Evolutionary conservation across 1,139 yeast genomes (phyloP), one percentile per base, ranked within the genome.

Genomic region (Dujonia santamariae): DNA sequence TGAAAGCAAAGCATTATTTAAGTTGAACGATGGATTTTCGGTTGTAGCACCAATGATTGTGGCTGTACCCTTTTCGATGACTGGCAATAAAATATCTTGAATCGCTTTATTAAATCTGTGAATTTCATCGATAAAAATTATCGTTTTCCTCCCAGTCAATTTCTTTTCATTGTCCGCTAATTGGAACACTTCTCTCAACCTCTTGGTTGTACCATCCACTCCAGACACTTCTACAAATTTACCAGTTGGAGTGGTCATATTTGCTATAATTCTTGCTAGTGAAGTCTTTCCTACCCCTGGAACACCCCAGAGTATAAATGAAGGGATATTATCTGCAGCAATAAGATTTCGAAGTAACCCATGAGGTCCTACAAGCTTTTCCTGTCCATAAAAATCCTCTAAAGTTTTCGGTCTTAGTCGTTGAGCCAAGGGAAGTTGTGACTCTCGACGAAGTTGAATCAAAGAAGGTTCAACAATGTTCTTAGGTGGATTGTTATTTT

Each of bases 281-380:
- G 97, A 80, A 0, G 99, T 92, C 53, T 92, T 92, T 0, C 99
- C 99, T 2, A 84, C 92, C 0, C 97, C 97, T 1, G 97, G 95
- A 1, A 85, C 85, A 0, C 99, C 99, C 97, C 97, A 92, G 11
- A 92, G 63, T 5, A 92, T 78, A 65, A 92, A 75, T 0, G 97
- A 88, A 0, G 97, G 97, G 2, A 79, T 75, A 43, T 60, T 63
- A 28, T 78, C 83, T 2, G 73, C 57, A 24, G 71, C 69, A 2
- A 92, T 75, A 37, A 86, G 80, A 31, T 82, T 80, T 28, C 85
- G 66, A 12, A 94, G 58, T 0, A 87, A 60, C 0, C 97, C 97
- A 14, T 73, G 63, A 6, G 72, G 67, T 0, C 95, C 95, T 1
- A 92, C 76, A 12, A 92, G 59, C 54, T 86, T 90, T 35, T 77